phyloP scores from a whole-genome alignment of 345 rosid species.

The Pistacia atlantica region DNA sequence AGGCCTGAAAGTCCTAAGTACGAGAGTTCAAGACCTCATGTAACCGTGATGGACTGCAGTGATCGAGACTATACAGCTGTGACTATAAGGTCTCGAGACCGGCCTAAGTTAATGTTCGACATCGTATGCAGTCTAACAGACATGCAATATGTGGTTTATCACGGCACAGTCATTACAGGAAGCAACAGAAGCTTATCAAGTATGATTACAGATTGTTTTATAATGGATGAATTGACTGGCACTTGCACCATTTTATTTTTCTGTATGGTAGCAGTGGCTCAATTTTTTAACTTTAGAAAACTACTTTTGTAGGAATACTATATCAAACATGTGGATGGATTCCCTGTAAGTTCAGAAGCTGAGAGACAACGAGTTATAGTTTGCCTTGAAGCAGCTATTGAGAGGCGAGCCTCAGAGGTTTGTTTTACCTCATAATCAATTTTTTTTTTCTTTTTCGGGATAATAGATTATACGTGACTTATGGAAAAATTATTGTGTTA shows the following conservation, averaged over 20 bases:
- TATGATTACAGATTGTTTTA: background rate
- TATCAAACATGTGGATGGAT: conserved; percentile 65
- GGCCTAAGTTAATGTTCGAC: conserved; percentile 50
- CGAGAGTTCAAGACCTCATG: conserved; percentile 29
- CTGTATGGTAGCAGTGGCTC: background rate
- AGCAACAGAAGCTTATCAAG: conserved; percentile 55
- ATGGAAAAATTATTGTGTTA: background rate
- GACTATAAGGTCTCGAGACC: conserved; percentile 40
- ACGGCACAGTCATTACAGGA: conserved; percentile 41
- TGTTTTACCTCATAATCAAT: background rate
- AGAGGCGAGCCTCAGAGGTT: conserved; percentile 53
- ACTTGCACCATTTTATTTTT: too few relatives aligned
- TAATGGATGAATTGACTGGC: too few relatives aligned
- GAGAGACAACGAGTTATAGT: conserved; percentile 54
- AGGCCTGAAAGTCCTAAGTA: conserved; percentile 21
- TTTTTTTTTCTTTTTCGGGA: background rate
- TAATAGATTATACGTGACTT: background rate
- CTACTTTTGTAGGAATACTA: conserved; percentile 54
- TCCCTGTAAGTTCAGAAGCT: conserved; percentile 53
- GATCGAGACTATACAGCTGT: conserved; percentile 47
- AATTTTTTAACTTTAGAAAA: background rate
- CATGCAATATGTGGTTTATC: conserved; percentile 58
- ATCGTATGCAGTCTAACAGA: conserved; percentile 46
- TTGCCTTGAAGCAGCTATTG: conserved; percentile 66
- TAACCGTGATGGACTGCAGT: conserved; percentile 38